A percentile compares a stretch with the other conserved stretches of the same genome.
Conservation (phyloP, 805 yeast genomes). For the Candida bentonensis region DNA sequence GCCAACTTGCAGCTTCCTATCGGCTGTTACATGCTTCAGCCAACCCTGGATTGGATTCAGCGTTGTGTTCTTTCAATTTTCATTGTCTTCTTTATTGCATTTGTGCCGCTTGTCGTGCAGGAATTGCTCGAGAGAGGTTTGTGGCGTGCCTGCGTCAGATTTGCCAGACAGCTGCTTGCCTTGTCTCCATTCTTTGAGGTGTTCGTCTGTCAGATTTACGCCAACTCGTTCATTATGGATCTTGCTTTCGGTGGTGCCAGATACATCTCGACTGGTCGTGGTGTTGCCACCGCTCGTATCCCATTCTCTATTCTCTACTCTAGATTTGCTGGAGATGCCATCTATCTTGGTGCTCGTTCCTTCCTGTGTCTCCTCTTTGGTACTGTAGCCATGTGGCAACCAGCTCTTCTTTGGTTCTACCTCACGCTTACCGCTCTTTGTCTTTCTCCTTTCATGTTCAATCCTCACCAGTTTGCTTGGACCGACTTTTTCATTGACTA, state of each 20-base stretch:
- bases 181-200: conserved; percentile 89
- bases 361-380: conserved; percentile 62
- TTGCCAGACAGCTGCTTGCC: conserved; percentile 64
- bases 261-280: conserved; percentile 87
- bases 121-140: conserved; percentile 79
- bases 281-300: conserved; percentile 75
- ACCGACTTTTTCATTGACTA: conserved; percentile 93
- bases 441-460: conserved; percentile 87
- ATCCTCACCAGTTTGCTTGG: conserved; percentile 97
- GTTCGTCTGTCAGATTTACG: conserved; percentile 86
- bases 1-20: conserved; percentile 62
- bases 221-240: conserved; percentile 61
- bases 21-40: conserved; percentile 77
- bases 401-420: conserved; percentile 96
- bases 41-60: conserved; percentile 82
- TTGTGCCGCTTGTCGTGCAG: conserved; percentile 75
- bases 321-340: conserved; percentile 60
- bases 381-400: conserved; percentile 79
- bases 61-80: conserved; percentile 80
- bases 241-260: conserved; percentile 83
- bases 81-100: conserved; percentile 85
- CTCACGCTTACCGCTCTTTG: conserved; percentile 75
- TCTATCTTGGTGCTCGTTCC: conserved; percentile 63
- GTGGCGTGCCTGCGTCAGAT: conserved; percentile 56
- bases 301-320: conserved; percentile 63